Evolutionary conservation across 495 filamentous ascomycete genomes (phyloP).

Genomic region (Xylaria scruposa): DNA sequence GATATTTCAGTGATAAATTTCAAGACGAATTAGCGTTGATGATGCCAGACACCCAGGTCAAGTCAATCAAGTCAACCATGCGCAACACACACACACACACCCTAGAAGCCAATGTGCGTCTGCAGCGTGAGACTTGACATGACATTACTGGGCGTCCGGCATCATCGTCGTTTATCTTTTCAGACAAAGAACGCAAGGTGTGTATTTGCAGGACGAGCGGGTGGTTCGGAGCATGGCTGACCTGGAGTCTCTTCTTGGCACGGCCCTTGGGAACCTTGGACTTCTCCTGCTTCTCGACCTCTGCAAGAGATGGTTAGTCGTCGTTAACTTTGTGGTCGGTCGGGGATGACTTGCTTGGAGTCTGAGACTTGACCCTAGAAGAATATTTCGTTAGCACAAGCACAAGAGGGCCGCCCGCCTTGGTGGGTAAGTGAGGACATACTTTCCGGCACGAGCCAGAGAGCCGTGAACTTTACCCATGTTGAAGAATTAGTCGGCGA

Average conservation of each 20-base stretch:
- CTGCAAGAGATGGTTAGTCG: slow-evolving; percentile 16
- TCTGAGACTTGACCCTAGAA: slow-evolving; percentile 57
- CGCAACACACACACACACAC: background rate
- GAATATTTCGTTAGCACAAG: slow-evolving; percentile 10
- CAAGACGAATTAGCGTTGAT: background rate
- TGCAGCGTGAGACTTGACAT: background rate
- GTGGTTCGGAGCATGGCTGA: background rate
- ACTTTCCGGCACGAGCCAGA: slow-evolving; percentile 88
- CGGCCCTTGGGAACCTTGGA: slow-evolving; percentile 95
- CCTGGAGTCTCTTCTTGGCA: slow-evolving; percentile 84
- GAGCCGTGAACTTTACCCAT: slow-evolving; percentile 94
- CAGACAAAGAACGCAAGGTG: background rate
- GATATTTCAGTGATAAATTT: background rate
- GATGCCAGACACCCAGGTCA: background rate
- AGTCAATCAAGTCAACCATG: background rate
- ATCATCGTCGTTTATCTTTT: background rate
- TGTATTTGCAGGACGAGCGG: background rate
- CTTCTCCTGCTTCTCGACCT: slow-evolving; percentile 92
- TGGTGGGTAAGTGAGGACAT: background rate
- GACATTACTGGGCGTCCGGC: background rate
- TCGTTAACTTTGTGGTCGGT: background rate
- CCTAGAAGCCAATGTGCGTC: too few relatives aligned
- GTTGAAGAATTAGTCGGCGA: slow-evolving; percentile 43
- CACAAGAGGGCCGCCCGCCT: background rate
- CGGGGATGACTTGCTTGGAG: slow-evolving; percentile 38